Conservation (phyloP, 305 asterid species). For the Fraxinus greggii region DNA sequence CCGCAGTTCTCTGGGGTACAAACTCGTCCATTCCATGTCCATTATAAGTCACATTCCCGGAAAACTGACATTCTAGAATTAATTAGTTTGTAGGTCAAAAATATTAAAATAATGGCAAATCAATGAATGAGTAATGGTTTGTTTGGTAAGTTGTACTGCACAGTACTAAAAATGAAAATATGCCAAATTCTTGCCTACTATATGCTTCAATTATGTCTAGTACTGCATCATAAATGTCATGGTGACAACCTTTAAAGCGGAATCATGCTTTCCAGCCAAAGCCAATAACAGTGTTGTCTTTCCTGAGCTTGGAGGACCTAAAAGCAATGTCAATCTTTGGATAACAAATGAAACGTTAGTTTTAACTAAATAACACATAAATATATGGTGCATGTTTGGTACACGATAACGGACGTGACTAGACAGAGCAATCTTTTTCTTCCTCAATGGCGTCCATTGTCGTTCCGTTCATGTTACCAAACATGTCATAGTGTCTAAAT, state of each 20-base stretch:
- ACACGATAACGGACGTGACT: not conserved
- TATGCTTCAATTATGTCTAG: not conserved
- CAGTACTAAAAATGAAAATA: not conserved
- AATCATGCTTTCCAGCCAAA: slow-evolving; percentile 44
- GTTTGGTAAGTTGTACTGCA: not conserved
- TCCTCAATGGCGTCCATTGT: not conserved
- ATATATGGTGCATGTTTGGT: not conserved
- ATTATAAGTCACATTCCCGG: slow-evolving; percentile 42
- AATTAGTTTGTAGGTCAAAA: not conserved
- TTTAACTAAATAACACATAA: not conserved
- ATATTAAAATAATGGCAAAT: not conserved
- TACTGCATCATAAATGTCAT: not conserved
- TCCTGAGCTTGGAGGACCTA: slow-evolving; percentile 55
- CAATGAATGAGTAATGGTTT: not conserved
- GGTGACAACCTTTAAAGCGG: slow-evolving; percentile 30
- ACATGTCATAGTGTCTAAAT: not conserved
- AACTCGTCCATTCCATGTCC: slow-evolving; percentile 43
- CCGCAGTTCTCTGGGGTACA: slow-evolving; percentile 42
- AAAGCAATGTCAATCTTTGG: slow-evolving; percentile 42
- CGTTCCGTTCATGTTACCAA: not conserved
- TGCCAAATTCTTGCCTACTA: not conserved
- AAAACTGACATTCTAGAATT: slow-evolving; percentile 18
- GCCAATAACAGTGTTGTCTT: slow-evolving; percentile 47
- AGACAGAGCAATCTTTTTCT: not conserved
- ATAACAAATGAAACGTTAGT: not conserved